Evolutionary conservation across 306 rosid genomes (phyloP).

Genomic region (Sophora flavescens): DNA sequence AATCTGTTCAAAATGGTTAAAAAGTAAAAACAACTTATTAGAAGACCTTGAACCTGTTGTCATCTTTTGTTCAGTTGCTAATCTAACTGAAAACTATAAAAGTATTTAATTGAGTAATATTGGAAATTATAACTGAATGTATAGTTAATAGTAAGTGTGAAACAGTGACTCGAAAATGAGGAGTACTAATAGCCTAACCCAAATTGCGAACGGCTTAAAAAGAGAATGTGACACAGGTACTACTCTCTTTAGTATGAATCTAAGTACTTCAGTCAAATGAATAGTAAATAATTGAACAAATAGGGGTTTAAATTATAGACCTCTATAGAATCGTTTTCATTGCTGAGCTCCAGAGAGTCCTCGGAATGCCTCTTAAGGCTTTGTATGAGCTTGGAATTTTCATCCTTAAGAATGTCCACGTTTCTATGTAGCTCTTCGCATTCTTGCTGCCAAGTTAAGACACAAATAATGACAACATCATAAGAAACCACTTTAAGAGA

Average conservation of each 20-base stretch:
- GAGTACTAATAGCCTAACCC: neutral
- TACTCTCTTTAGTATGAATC: neutral
- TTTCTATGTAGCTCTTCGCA: slow-evolving; percentile 47
- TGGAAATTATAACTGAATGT: neutral
- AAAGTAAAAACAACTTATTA: too few species aligned
- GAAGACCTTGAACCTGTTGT: too few species aligned
- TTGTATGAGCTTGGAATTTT: slow-evolving; percentile 43
- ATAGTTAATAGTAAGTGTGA: neutral
- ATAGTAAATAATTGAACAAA: slow-evolving; percentile 3
- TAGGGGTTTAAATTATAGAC: slow-evolving; percentile 50
- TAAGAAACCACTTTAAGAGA: slow-evolving; percentile 4
- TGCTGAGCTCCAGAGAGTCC: slow-evolving; percentile 47
- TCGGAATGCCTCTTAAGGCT: slow-evolving; percentile 48
- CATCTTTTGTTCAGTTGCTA: too few species aligned
- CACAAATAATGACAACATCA: slow-evolving; percentile 32
- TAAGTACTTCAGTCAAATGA: neutral
- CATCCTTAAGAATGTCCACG: slow-evolving; percentile 38
- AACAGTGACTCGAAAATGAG: neutral
- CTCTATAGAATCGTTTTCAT: slow-evolving; percentile 52
- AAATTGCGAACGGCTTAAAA: neutral
- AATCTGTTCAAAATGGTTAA: too few species aligned
- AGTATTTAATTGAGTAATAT: neutral
- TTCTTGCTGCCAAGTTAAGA: slow-evolving; percentile 55
- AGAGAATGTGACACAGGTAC: neutral
- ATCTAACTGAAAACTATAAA: too few species aligned